These are phyloP conservation scores for Metschnikowia chrysomelidarum DNA, from an alignment of 805 yeast species.

Conservation along the genomic window DNA sequence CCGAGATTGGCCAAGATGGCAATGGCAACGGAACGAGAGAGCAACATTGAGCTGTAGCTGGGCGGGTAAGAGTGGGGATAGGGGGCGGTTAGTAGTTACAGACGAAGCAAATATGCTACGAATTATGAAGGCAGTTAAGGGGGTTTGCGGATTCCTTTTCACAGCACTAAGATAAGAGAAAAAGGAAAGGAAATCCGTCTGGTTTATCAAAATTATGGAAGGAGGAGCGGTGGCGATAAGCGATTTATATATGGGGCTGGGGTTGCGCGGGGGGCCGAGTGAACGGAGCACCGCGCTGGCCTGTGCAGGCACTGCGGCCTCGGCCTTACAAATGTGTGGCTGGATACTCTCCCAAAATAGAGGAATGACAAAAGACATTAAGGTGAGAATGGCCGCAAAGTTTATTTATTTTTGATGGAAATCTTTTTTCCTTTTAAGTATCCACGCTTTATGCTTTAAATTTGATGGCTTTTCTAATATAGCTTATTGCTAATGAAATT, in stretches of 20 bases:
- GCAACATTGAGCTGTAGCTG: too few relatives aligned
- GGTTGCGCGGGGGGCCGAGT: conserved; percentile 12
- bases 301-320: conserved; percentile 5
- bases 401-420: too few relatives aligned
- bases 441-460: too few relatives aligned
- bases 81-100: neutral
- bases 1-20: conserved; percentile 42
- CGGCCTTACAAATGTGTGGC: conserved; percentile 8
- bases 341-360: too few relatives aligned
- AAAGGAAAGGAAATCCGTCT: conserved; percentile 2
- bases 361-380: too few relatives aligned
- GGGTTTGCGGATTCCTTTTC: conserved; percentile 4
- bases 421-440: too few relatives aligned
- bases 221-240: conserved; percentile 18
- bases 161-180: neutral
- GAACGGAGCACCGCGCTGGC: neutral
- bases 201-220: conserved; percentile 5
- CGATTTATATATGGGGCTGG: conserved; percentile 12
- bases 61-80: neutral
- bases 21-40: conserved; percentile 41
- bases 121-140: neutral
- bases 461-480: too few relatives aligned
- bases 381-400: too few relatives aligned
- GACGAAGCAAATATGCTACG: too few relatives aligned
- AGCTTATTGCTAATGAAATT: too few relatives aligned